Evolutionary conservation across 2,329 filamentous ascomycete genomes (phyloP).

Genomic region (Colletotrichum endophyticum): DNA sequence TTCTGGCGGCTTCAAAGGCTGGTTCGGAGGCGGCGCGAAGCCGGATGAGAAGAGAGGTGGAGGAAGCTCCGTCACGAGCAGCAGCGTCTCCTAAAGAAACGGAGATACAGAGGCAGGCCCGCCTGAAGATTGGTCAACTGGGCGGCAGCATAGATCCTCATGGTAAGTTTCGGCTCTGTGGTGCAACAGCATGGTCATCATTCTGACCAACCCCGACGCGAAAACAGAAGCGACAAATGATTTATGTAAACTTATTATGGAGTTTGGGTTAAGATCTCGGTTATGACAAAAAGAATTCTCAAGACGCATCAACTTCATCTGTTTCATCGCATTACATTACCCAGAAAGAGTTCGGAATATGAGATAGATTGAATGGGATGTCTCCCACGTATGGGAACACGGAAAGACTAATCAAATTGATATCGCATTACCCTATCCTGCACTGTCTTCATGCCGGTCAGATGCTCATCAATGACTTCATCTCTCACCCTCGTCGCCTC

Average conservation of each 20-base stretch:
- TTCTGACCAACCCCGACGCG: background rate
- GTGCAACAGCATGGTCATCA: background rate
- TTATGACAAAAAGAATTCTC: background rate
- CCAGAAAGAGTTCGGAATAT: background rate
- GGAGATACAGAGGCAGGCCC: background rate
- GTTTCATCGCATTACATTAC: background rate
- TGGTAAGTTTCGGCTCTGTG: background rate
- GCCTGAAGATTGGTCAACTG: background rate
- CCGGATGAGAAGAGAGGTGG: background rate
- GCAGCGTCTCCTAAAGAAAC: background rate
- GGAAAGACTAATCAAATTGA: background rate
- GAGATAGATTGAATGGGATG: background rate
- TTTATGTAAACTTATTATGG: background rate
- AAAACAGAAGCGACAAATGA: background rate
- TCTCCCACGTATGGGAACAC: background rate
- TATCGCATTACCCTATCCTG: background rate
- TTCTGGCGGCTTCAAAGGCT: background rate
- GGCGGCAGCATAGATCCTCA: background rate
- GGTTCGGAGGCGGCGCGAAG: background rate
- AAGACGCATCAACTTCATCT: background rate
- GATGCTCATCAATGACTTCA: background rate
- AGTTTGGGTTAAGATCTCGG: background rate
- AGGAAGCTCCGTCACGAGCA: background rate
- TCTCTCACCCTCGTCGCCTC: background rate
- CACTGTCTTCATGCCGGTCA: background rate